These are phyloP conservation scores for Mycena filopes DNA, from an alignment of 768 basidiomycete species.

Conservation along the genomic window DNA sequence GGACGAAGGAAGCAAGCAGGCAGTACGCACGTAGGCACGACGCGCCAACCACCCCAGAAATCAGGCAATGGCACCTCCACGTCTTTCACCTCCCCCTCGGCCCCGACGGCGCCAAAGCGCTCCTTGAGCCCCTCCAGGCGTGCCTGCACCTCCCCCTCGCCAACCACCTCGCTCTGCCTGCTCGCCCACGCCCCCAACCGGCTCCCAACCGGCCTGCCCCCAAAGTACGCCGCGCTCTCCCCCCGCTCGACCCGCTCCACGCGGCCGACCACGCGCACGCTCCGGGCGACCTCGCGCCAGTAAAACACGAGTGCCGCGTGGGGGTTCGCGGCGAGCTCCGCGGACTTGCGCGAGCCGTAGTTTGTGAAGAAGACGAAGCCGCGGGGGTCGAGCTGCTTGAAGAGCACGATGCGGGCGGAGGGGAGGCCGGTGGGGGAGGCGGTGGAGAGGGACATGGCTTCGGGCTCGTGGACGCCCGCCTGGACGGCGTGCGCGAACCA, in stretches of 20 bases:
- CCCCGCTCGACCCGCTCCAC: slow-evolving; percentile 80
- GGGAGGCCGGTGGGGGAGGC: slow-evolving; percentile 79
- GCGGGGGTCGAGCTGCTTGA: slow-evolving; percentile 87
- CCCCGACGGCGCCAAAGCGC: slow-evolving; percentile 61
- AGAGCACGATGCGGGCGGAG: slow-evolving; percentile 88
- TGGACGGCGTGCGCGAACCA: slow-evolving; percentile 84
- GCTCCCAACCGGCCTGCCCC: slow-evolving; percentile 83
- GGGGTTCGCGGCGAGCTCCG: slow-evolving; percentile 81
- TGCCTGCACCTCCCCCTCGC: slow-evolving; percentile 73
- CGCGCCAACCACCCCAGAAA: slow-evolving; percentile 97
- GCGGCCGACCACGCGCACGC: slow-evolving; percentile 85
- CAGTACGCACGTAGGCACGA: slow-evolving; percentile 88
- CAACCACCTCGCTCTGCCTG: slow-evolving; percentile 83
- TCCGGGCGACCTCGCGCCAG: slow-evolving; percentile 86
- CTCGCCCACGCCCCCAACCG: slow-evolving; percentile 95
- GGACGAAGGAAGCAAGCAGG: not conserved
- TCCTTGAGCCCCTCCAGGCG: slow-evolving; percentile 68
- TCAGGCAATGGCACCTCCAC: slow-evolving; percentile 80
- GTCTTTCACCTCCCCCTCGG: slow-evolving; percentile 37
- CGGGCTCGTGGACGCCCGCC: slow-evolving; percentile 83
- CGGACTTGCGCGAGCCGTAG: slow-evolving; percentile 92
- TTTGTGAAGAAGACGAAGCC: slow-evolving; percentile 99
- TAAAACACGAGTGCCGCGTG: slow-evolving; percentile 88
- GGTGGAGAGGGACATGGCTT: slow-evolving; percentile 87
- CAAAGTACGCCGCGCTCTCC: slow-evolving; percentile 88